phyloP scores from a whole-genome alignment of 1,284 basidiomycete species.

The Ganoderma sinense region DNA sequence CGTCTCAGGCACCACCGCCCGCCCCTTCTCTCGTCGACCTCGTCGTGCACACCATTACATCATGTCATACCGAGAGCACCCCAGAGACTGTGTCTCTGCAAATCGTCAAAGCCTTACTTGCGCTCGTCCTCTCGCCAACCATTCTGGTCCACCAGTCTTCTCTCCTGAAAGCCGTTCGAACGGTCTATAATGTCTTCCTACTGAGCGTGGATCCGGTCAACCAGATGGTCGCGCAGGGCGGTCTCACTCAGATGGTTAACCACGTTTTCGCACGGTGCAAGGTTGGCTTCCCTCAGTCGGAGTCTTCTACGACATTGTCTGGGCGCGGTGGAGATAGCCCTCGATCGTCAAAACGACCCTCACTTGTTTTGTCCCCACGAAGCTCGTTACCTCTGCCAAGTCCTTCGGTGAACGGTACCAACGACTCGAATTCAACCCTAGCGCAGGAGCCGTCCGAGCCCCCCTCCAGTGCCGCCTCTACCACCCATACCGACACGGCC shows the following conservation, averaged over 20 bases:
- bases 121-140: conserved; percentile 86
- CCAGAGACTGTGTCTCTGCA: conserved; percentile 92
- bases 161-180: conserved; percentile 92
- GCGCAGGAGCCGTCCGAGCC: conserved; percentile 24
- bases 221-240: conserved; percentile 96
- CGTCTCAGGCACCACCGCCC: conserved; percentile 59
- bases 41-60: conserved; percentile 92
- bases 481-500: conserved; percentile 19
- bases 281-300: conserved; percentile 36
- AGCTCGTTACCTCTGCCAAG: conserved; percentile 33
- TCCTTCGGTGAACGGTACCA: conserved; percentile 24
- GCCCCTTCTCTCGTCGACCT: conserved; percentile 85
- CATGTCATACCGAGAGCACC: conserved; percentile 88
- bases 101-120: conserved; percentile 92
- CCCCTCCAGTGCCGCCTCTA: conserved; percentile 13
- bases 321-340: conserved; percentile 23
- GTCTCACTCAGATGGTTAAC: conserved; percentile 96
- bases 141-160: conserved; percentile 93
- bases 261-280: conserved; percentile 89
- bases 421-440: conserved; percentile 24
- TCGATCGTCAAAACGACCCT: conserved; percentile 34
- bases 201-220: conserved; percentile 90
- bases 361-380: conserved; percentile 40
- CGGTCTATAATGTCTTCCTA: conserved; percentile 96
- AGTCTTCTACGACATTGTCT: conserved; percentile 36